phyloP scores from a whole-genome alignment of 78 protist genomes.

The Emiliania huxleyi region DNA sequence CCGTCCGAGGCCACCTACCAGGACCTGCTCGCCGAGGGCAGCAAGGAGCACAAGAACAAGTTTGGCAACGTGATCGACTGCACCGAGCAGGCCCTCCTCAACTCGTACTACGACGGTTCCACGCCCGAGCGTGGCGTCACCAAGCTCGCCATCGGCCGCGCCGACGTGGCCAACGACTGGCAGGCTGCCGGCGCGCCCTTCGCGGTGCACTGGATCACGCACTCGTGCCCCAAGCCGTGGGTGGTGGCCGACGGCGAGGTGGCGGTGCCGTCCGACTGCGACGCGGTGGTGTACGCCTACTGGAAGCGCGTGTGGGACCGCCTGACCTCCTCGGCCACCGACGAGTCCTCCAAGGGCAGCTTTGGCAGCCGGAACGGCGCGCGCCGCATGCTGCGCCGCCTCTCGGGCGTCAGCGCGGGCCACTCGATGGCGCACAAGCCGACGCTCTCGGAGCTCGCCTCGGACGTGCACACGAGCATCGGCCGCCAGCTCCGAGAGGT shows the following conservation, averaged over 20 bases:
- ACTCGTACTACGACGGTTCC: neutral
- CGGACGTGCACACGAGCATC: neutral
- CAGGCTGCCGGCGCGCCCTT: neutral
- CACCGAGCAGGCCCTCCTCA: slow-evolving; percentile 19
- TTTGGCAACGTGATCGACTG: slow-evolving; percentile 1
- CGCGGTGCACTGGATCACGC: slow-evolving; percentile 22
- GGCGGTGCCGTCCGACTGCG: neutral
- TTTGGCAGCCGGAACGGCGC: neutral
- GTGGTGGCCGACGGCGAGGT: neutral
- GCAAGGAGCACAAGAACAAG: neutral
- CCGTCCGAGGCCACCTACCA: neutral
- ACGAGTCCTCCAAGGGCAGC: neutral
- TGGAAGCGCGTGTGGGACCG: neutral
- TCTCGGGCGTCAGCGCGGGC: neutral
- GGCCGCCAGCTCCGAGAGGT: neutral
- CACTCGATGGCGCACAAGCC: neutral
- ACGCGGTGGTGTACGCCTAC: neutral
- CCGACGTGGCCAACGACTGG: neutral
- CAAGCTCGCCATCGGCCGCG: slow-evolving; percentile 4
- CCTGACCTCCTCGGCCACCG: neutral
- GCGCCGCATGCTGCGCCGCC: slow-evolving; percentile 19
- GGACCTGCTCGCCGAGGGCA: neutral
- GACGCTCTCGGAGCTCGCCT: neutral
- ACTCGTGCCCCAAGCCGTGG: slow-evolving; percentile 22
- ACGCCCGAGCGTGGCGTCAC: neutral